Conservation (phyloP, 164 flowering plant genomes). For the Macadamia integrifolia region DNA sequence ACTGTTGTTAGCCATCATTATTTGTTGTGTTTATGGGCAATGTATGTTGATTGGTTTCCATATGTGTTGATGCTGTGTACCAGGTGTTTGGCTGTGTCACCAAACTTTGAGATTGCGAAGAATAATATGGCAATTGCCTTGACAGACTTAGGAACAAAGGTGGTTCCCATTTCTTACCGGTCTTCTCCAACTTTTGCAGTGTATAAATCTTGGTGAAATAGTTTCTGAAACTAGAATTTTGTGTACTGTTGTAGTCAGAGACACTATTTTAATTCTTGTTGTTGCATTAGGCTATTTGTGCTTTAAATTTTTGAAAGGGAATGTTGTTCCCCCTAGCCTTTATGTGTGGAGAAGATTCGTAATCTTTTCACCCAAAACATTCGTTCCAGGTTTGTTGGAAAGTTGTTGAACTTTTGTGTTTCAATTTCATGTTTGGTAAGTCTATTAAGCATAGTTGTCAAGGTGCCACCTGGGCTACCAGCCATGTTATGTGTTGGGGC, state of each 20-base stretch:
- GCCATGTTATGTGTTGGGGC: no score
- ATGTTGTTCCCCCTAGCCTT: background rate
- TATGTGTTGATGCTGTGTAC: slow-evolving; percentile 1
- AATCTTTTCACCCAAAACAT: no score
- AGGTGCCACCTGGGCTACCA: no score
- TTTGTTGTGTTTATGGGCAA: background rate
- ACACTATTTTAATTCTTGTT: no score
- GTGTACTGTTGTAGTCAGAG: no score
- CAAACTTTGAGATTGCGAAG: slow-evolving; percentile 98
- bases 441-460: no score
- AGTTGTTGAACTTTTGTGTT: no score
- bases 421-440: no score
- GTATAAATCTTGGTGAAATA: background rate
- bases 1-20: slow-evolving; percentile 7
- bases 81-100: slow-evolving; percentile 97
- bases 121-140: slow-evolving; percentile 98
- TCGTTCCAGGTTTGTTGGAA: no score
- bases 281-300: background rate
- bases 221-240: background rate
- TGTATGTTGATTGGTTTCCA: background rate
- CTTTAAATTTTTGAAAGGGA: background rate
- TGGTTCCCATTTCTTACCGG: slow-evolving; percentile 12
- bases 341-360: background rate
- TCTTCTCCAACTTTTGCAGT: background rate
- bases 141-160: slow-evolving; percentile 99